A percentile compares a stretch with the other conserved stretches of the same genome.
phyloP scores from a whole-genome alignment of 306 rosid genomes.

The Pachyrhizus erosus region DNA sequence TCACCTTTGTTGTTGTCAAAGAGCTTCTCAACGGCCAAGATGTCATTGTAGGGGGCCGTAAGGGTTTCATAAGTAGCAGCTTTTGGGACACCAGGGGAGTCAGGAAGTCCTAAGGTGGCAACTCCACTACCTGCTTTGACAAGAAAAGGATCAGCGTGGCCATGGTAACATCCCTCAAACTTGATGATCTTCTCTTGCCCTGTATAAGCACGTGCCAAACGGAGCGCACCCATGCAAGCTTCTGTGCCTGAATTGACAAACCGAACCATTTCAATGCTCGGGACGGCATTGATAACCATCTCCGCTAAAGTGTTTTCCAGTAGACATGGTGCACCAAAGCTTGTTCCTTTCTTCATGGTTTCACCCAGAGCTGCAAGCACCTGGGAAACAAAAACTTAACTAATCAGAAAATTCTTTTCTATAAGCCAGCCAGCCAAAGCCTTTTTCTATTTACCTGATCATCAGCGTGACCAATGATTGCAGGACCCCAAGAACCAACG shows the following conservation, averaged over 20 bases:
- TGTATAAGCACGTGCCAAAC: conserved; percentile 87
- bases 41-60: conserved; percentile 77
- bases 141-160: conserved; percentile 97
- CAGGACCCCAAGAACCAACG: conserved; percentile 99
- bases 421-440: too few relatives aligned
- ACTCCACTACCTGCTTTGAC: conserved; percentile 97
- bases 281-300: conserved; percentile 88
- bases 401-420: too few relatives aligned
- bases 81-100: conserved; percentile 95
- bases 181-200: conserved; percentile 76
- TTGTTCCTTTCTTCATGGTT: conserved; percentile 97
- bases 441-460: too few relatives aligned
- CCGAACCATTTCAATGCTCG: conserved; percentile 95
- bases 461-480: conserved; percentile 96
- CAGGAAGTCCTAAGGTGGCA: conserved; percentile 96
- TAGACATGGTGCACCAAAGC: conserved; percentile 97
- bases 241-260: conserved; percentile 97
- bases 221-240: conserved; percentile 97
- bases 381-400: too few relatives aligned
- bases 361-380: conserved; percentile 90
- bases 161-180: conserved; percentile 98
- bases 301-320: conserved; percentile 81
- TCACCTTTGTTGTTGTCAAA: conserved; percentile 72
- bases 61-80: conserved; percentile 91
- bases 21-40: conserved; percentile 72